A percentile compares a stretch with the other conserved stretches of the same genome.
Evolutionary conservation across 2,329 filamentous ascomycete genomes (phyloP).

Genomic region (Teratosphaeria zuluensis): DNA sequence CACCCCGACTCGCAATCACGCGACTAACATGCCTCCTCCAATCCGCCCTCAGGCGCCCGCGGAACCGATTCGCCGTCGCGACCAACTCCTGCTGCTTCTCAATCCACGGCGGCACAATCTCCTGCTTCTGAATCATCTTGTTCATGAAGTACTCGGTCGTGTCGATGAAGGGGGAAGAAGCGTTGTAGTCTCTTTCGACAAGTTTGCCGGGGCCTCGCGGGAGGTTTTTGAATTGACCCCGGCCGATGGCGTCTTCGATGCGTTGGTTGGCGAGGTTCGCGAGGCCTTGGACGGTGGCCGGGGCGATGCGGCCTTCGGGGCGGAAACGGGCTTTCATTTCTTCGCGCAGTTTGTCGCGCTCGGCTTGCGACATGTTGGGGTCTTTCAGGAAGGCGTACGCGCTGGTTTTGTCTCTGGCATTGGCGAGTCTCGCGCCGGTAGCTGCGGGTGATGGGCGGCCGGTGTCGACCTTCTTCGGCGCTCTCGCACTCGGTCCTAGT

Average conservation of each 20-base stretch:
- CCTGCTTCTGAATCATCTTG: slow-evolving; percentile 93
- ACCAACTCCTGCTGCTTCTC: slow-evolving; percentile 92
- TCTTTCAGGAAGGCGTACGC: slow-evolving; percentile 44
- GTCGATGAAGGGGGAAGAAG: slow-evolving; percentile 81
- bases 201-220: slow-evolving; percentile 57
- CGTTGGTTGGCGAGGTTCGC: slow-evolving; percentile 77
- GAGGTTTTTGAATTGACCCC: slow-evolving; percentile 82
- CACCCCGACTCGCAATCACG: slow-evolving; percentile 67
- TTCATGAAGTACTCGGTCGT: slow-evolving; percentile 98
- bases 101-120: slow-evolving; percentile 95
- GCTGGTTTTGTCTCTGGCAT: slow-evolving; percentile 49
- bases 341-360: slow-evolving; percentile 60
- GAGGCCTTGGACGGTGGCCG: slow-evolving; percentile 67
- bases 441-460: slow-evolving; percentile 31
- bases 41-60: slow-evolving; percentile 63
- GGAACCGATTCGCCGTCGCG: slow-evolving; percentile 59
- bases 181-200: slow-evolving; percentile 70
- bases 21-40: slow-evolving; percentile 78
- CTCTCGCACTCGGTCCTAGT: slow-evolving; percentile 13
- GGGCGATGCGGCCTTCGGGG: slow-evolving; percentile 61
- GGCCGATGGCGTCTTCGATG: slow-evolving; percentile 87
- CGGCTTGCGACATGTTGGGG: slow-evolving; percentile 54
- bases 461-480: slow-evolving; percentile 37
- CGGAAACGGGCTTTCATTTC: slow-evolving; percentile 75
- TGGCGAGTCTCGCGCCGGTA: slow-evolving; percentile 43